Evolutionary conservation across 169 alveolate species (phyloP).

Genomic region (Amoebophrya sp.): DNA sequence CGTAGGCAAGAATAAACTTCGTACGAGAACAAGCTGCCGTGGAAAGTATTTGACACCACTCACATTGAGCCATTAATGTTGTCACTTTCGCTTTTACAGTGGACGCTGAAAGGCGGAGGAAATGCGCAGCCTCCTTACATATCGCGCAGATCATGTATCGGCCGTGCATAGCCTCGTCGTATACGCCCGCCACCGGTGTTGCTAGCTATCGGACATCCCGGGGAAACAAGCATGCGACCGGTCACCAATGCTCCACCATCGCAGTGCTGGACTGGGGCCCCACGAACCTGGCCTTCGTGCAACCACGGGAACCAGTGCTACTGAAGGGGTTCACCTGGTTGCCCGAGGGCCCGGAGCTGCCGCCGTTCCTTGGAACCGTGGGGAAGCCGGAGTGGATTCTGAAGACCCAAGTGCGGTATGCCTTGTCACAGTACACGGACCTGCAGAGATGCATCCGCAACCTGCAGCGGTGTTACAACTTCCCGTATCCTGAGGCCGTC

Average conservation of each 20-base stretch:
- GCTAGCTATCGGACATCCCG: too few relatives aligned
- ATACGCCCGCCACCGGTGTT: too few relatives aligned
- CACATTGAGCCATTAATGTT: too few relatives aligned
- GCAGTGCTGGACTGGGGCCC: not conserved
- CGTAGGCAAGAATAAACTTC: too few relatives aligned
- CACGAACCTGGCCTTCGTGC: not conserved
- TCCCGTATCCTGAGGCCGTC: not conserved
- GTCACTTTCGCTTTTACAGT: too few relatives aligned
- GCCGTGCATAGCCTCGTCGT: too few relatives aligned
- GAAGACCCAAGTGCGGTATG: not conserved
- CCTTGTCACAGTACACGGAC: not conserved
- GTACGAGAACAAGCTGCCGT: too few relatives aligned
- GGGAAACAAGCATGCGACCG: not conserved
- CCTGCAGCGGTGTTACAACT: not conserved
- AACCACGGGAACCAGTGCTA: not conserved
- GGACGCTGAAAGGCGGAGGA: too few relatives aligned
- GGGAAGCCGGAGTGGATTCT: not conserved
- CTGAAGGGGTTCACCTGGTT: not conserved
- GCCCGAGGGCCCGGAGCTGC: not conserved
- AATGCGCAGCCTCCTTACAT: too few relatives aligned
- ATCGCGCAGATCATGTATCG: too few relatives aligned
- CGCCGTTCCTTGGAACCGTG: not conserved
- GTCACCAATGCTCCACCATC: not conserved
- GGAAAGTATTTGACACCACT: too few relatives aligned
- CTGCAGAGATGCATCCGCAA: not conserved